Base-by-base conservation (phyloP, 176 grass and related monocot species). In the Alloteropsis semialata region DNA sequence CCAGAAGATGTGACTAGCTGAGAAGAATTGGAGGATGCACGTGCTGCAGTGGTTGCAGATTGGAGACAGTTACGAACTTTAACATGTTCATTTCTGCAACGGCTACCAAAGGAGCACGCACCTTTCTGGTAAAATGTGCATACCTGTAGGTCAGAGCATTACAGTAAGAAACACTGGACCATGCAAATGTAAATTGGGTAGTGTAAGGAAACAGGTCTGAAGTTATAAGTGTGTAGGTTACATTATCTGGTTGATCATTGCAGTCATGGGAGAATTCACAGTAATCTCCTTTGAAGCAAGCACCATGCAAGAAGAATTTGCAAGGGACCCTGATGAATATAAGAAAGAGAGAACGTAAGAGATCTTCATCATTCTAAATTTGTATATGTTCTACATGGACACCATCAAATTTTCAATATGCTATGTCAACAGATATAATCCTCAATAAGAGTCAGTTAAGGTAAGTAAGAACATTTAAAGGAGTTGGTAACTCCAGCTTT, bases 41-140 rank as follows among this genome's bases (percentile, higher is more conserved):
- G 33, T 37, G 81, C 69, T 74, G 24, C 33, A 81, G 78, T 72
- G 75, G 78, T 84, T 88, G 84, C 74, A 69, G 65, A 44, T 45
- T 68, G 74, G 78, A 80, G 48, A 45, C 78, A 77, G 69, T 79
- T 67, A 54, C 72, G 37, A 59, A 78, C 75, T 60, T 97, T 88
- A 45, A 83, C 67, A 69, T 97, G 94, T 44, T 97, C 89, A 75
- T 94, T 89, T 81, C 92, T 89, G 89, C 94, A 97, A 66, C 81
- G 85, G 65, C 82, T 88, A 88, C 94, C 94, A 88, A 83, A 94
- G 42, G 92, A 92, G 67, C 94, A 97, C 19, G 85, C 43, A 37
- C 92, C 94, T 81, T 91, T 94, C 85, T 94, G 94, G 65, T 97
- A 97, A 88, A 94, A 94, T 29, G 94, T 92, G 85, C 94, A 97